A percentile compares a stretch with the other conserved stretches of the same genome.
phyloP scores from a whole-genome alignment of 2,329 filamentous ascomycete genomes.

The Clarireedia monteithiana region DNA sequence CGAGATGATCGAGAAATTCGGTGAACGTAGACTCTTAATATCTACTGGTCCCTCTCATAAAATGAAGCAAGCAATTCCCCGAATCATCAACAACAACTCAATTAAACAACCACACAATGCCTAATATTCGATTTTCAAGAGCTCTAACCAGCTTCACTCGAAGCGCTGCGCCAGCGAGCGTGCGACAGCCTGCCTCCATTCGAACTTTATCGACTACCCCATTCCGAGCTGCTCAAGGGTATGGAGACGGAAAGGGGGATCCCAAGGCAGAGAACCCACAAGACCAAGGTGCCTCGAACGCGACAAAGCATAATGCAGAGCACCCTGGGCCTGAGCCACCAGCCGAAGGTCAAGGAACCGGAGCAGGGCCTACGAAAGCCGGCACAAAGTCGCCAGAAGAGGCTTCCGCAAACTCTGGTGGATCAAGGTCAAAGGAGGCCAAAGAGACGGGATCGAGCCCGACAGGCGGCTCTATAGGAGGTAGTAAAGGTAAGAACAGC shows the following conservation, averaged over 20 bases:
- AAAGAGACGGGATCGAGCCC: constrained; percentile 31
- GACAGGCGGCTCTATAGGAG: constrained; percentile 22
- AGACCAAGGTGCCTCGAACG: constrained; percentile 29
- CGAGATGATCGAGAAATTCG: too few relatives aligned
- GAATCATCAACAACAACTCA: not conserved
- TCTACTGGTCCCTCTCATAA: too few relatives aligned
- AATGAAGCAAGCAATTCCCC: too few relatives aligned
- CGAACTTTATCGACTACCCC: constrained; percentile 17
- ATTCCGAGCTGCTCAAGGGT: constrained; percentile 27
- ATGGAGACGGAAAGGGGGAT: constrained; percentile 35
- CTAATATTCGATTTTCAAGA: constrained; percentile 13
- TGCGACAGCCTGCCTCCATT: constrained; percentile 10
- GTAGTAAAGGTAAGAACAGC: constrained; percentile 21
- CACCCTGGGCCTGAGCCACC: constrained; percentile 38
- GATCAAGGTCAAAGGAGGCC: constrained; percentile 34
- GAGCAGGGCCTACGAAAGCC: constrained; percentile 31
- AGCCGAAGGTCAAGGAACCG: constrained; percentile 33
- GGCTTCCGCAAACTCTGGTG: constrained; percentile 33
- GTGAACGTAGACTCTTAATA: too few relatives aligned
- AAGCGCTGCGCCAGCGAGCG: constrained; percentile 4
- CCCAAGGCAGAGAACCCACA: constrained; percentile 32
- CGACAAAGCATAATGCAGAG: constrained; percentile 31
- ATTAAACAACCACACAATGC: constrained; percentile 11
- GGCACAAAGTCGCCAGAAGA: constrained; percentile 23
- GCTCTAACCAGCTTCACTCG: constrained; percentile 13